Evolutionary conservation across 495 filamentous ascomycete genomes (phyloP).

Genomic region (Hyaloscypha variabilis): DNA sequence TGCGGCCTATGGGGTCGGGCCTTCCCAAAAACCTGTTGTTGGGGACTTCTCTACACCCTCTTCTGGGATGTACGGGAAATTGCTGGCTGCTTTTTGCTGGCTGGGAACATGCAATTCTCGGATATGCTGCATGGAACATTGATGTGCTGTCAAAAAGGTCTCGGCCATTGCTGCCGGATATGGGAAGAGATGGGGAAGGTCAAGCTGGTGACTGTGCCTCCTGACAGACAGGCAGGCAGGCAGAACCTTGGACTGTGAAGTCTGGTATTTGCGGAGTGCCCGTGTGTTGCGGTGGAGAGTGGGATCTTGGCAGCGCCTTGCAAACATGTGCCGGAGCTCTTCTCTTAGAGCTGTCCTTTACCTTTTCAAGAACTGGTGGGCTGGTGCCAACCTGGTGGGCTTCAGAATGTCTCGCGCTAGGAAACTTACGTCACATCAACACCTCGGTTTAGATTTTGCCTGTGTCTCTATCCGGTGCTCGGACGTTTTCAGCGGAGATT

Average conservation of each 20-base stretch:
- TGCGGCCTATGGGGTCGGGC: neutral
- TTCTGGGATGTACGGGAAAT: neutral
- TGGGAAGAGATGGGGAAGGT: conserved; percentile 13
- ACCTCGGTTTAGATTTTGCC: conserved; percentile 6
- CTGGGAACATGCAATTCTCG: conserved; percentile 7
- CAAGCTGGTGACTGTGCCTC: neutral
- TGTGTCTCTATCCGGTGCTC: conserved; percentile 1
- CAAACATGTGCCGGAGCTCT: neutral
- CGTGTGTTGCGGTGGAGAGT: neutral
- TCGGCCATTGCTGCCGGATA: conserved; percentile 1
- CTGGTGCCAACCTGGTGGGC: neutral
- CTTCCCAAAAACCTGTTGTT: conserved; percentile 11
- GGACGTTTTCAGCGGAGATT: conserved; percentile 7
- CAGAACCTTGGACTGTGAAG: neutral
- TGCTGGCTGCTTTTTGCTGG: conserved; percentile 1
- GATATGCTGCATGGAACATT: conserved; percentile 8
- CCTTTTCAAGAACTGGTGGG: neutral
- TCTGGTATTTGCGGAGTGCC: neutral
- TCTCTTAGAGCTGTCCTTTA: neutral
- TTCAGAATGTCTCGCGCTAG: conserved; percentile 17
- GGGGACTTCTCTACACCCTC: conserved; percentile 1
- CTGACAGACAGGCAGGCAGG: too few relatives aligned
- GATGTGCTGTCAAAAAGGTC: conserved; percentile 23
- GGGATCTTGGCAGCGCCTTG: neutral
- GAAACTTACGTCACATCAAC: conserved; percentile 23